Conservation (phyloP, 257 asterid genomes). For the Haberlea rhodopensis region DNA sequence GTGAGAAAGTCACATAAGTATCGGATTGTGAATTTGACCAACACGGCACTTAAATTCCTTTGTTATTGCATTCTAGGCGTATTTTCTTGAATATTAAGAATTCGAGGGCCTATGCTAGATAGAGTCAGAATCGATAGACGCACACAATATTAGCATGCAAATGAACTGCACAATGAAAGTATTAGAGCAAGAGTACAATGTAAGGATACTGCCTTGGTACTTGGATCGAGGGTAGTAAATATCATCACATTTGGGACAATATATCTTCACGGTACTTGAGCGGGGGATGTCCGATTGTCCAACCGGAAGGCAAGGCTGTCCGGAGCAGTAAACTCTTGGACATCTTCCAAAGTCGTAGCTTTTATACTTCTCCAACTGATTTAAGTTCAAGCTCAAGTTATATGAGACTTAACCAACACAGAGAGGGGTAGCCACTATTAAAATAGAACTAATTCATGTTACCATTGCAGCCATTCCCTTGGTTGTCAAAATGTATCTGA, state of each 20-base stretch:
- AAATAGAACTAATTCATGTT: conserved; percentile 27
- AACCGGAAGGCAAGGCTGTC: conserved; percentile 98
- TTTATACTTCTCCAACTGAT: conserved; percentile 91
- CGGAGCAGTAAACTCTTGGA: conserved; percentile 92
- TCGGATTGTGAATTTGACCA: conserved; percentile 7
- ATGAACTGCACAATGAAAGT: conserved; percentile 21
- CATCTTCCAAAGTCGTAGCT: conserved; percentile 95
- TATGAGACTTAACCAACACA: neutral
- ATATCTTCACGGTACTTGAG: conserved; percentile 85
- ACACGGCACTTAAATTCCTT: neutral
- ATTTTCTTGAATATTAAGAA: conserved; percentile 2
- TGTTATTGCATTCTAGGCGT: neutral
- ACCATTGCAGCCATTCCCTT: conserved; percentile 99
- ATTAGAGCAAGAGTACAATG: conserved; percentile 12
- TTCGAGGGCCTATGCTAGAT: neutral
- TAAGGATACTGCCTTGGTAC: conserved; percentile 99
- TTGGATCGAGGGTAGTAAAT: conserved; percentile 94
- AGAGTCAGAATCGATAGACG: neutral
- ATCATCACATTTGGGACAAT: conserved; percentile 94
- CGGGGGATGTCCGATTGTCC: conserved; percentile 95
- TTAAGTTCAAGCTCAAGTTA: conserved; percentile 24
- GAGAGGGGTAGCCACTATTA: conserved; percentile 12
- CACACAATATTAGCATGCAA: conserved; percentile 14
- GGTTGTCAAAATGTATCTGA: conserved; percentile 83
- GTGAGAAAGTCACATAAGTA: neutral